A percentile compares a stretch with the other conserved stretches of the same genome.
Evolutionary conservation across 139 green algal genomes (phyloP).

Genomic region (Chlamydomonas schloesseri): DNA sequence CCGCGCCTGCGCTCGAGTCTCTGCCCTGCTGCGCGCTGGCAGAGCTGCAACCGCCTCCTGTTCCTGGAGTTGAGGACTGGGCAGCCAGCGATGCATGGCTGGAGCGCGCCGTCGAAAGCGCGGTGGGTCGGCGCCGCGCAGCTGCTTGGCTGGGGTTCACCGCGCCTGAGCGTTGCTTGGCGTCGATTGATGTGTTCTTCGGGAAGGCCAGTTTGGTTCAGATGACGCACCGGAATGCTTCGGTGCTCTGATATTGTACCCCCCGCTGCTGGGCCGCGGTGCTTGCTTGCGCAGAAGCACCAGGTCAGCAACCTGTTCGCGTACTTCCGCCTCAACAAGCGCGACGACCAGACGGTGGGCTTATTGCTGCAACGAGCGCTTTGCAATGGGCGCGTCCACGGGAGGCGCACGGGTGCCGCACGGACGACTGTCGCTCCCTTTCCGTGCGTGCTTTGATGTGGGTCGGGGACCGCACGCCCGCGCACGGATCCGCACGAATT

Average conservation of each 20-base stretch:
- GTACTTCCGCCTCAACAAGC: neutral
- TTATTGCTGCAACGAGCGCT: neutral
- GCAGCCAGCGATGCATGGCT: constrained; percentile 8
- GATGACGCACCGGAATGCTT: neutral
- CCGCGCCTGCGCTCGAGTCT: too few species aligned
- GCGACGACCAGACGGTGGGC: constrained; percentile 11
- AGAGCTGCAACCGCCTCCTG: neutral
- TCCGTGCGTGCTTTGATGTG: neutral
- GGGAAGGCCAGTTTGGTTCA: neutral
- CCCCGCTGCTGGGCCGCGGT: too few species aligned
- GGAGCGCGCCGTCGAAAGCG: neutral
- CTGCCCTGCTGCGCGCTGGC: constrained; percentile 4
- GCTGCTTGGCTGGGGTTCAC: too few species aligned
- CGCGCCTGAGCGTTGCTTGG: too few species aligned
- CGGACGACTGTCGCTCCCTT: neutral
- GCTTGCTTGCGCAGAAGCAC: neutral
- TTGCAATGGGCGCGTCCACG: neutral
- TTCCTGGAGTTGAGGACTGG: neutral
- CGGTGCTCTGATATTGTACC: neutral
- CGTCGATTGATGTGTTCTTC: neutral
- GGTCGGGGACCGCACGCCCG: too few species aligned
- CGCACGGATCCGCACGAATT: too few species aligned
- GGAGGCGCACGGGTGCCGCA: too few species aligned
- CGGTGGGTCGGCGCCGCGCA: neutral
- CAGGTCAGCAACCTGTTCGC: neutral